Evolutionary conservation across 2,329 filamentous ascomycete genomes (phyloP).

Genomic region (Verticillium tricorpus): DNA sequence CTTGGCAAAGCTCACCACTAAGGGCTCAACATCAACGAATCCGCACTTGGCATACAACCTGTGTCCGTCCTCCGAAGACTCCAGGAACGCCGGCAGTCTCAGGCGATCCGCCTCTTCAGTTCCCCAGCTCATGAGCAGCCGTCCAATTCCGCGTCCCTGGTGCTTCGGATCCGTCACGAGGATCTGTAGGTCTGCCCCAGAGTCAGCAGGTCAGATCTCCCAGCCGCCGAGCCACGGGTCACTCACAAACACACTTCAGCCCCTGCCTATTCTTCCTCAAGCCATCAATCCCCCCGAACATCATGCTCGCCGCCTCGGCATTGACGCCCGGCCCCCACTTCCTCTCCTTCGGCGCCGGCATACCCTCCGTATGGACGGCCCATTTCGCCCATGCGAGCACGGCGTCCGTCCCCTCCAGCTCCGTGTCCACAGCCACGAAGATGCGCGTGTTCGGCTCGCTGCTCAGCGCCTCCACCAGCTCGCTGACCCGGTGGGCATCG

Average conservation of each 20-base stretch:
- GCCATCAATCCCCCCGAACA: constrained; percentile 24
- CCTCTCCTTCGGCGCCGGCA: constrained; percentile 16
- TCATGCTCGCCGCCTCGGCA: constrained; percentile 24
- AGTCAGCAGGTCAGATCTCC: neutral
- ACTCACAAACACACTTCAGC: constrained; percentile 31
- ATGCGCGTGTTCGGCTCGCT: constrained; percentile 9
- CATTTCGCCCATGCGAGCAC: constrained; percentile 31
- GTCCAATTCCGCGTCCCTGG: constrained; percentile 28
- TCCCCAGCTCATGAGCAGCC: constrained; percentile 28
- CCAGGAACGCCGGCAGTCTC: constrained; percentile 29
- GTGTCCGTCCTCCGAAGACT: constrained; percentile 26
- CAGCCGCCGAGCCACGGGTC: neutral
- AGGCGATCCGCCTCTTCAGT: constrained; percentile 30
- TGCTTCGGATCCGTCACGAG: constrained; percentile 32
- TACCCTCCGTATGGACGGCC: constrained; percentile 24
- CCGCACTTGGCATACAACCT: constrained; percentile 29
- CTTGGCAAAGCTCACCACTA: constrained; percentile 3
- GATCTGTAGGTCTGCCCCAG: constrained; percentile 26
- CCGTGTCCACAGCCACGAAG: constrained; percentile 12
- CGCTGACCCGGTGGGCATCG: constrained; percentile 15
- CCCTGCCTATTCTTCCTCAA: constrained; percentile 23
- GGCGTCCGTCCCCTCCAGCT: constrained; percentile 15
- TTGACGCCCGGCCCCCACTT: constrained; percentile 24
- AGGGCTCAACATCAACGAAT: constrained; percentile 23
- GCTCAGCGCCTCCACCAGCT: constrained; percentile 14